phyloP scores from a whole-genome alignment of 495 filamentous ascomycete species.

The Hypoxylon lienhwacheense region DNA sequence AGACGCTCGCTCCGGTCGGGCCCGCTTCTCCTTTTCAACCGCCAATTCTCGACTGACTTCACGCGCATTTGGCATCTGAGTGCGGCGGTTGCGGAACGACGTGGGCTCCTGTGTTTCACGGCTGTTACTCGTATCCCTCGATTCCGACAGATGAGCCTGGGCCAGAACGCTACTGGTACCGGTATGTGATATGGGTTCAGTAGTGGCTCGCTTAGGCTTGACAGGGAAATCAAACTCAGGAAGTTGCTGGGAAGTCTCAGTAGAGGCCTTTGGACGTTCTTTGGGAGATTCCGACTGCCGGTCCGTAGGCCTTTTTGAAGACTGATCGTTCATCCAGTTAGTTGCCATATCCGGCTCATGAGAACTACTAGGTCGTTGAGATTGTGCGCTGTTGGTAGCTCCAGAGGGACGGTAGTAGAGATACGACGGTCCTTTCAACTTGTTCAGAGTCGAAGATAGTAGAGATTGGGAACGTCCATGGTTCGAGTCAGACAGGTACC shows the following conservation, averaged over 20 bases:
- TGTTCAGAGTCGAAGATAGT: conserved; percentile 37
- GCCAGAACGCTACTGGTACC: conserved; percentile 14
- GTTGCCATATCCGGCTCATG: conserved; percentile 11
- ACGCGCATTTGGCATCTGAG: conserved; percentile 13
- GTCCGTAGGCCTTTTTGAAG: conserved; percentile 4
- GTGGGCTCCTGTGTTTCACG: conserved; percentile 14
- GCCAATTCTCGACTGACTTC: conserved; percentile 13
- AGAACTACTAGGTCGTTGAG: conserved; percentile 20
- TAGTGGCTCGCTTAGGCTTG: conserved; percentile 6
- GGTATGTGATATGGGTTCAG: conserved; percentile 22
- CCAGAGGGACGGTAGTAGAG: conserved; percentile 34
- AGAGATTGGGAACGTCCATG: conserved; percentile 39
- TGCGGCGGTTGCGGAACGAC: conserved; percentile 20
- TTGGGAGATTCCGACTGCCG: conserved; percentile 9
- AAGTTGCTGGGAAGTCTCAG: conserved; percentile 11
- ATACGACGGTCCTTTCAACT: conserved; percentile 37
- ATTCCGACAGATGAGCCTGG: conserved; percentile 23
- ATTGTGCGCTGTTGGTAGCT: conserved; percentile 6
- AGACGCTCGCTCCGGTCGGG: conserved; percentile 19
- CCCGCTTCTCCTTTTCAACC: conserved; percentile 28
- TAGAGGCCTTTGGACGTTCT: conserved; percentile 2
- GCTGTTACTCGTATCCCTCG: conserved; percentile 4
- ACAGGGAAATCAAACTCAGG: conserved; percentile 33
- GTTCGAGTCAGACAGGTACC: conserved; percentile 28
- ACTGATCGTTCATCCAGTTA: conserved; percentile 12